A percentile compares a stretch with the other conserved stretches of the same genome.
These are phyloP conservation scores for Fusarium sp. DNA, from an alignment of 2,329 filamentous ascomycete genomes.

Conservation along the genomic window DNA sequence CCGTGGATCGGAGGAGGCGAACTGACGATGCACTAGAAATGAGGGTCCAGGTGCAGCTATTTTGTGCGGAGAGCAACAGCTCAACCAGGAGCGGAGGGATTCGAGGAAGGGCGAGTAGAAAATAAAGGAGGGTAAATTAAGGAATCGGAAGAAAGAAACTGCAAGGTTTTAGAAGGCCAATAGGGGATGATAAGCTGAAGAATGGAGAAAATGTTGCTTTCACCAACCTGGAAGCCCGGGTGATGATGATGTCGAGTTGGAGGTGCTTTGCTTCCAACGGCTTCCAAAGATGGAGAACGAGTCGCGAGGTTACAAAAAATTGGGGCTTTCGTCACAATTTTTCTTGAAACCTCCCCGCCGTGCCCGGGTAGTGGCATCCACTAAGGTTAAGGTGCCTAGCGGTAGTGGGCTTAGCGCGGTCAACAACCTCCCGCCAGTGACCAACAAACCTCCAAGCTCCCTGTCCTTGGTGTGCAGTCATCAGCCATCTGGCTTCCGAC, in stretches of 20 bases:
- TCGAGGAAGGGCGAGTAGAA: constrained; percentile 16
- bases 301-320: constrained; percentile 48
- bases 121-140: constrained; percentile 31
- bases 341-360: constrained; percentile 50
- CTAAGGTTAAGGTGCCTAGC: constrained; percentile 35
- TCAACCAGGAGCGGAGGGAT: constrained; percentile 35
- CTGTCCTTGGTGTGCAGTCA: constrained; percentile 10
- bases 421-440: constrained; percentile 22
- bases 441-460: constrained; percentile 25
- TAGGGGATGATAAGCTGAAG: constrained; percentile 12
- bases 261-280: constrained; percentile 46
- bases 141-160: constrained; percentile 20
- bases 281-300: constrained; percentile 44
- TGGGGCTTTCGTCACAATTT: constrained; percentile 53
- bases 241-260: constrained; percentile 47
- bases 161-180: neutral
- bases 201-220: constrained; percentile 23
- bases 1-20: constrained; percentile 32
- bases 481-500: constrained; percentile 41
- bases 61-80: constrained; percentile 43
- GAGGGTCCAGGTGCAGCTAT: constrained; percentile 41
- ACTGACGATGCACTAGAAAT: constrained; percentile 41
- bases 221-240: constrained; percentile 37
- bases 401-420: constrained; percentile 36
- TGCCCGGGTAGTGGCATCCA: constrained; percentile 32